Percentiles rank a stretch among this genome's conserved stretches.
phyloP scores from a whole-genome alignment of 2,329 filamentous ascomycete genomes.

The Coniochaeta prunicola region DNA sequence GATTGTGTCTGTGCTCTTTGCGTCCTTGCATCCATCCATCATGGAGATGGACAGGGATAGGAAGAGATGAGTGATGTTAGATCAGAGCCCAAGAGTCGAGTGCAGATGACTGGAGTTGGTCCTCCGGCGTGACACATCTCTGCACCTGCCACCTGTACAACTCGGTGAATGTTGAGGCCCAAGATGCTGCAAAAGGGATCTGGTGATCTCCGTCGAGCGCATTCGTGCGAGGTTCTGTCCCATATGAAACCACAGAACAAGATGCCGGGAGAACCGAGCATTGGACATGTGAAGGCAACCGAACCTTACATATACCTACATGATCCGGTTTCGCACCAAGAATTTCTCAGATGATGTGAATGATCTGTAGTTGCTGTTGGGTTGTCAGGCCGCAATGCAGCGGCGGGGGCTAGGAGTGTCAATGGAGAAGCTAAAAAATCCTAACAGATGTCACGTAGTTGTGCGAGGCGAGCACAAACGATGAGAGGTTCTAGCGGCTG shows the following conservation, averaged over 20 bases:
- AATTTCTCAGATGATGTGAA: not conserved
- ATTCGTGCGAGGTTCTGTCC: not conserved
- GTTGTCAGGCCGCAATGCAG: not conserved
- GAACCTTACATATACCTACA: not conserved
- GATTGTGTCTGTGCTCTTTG: not conserved
- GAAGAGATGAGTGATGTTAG: not conserved
- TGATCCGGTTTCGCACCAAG: not conserved
- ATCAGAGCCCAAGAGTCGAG: not conserved
- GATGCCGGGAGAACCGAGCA: not conserved
- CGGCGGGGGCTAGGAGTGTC: not conserved
- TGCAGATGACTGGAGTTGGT: not conserved
- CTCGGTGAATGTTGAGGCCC: not conserved
- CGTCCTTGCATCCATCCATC: not conserved
- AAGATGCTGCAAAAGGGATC: not conserved
- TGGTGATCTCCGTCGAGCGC: not conserved
- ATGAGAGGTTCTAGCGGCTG: too few relatives aligned
- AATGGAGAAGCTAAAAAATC: not conserved
- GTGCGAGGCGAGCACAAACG: not conserved
- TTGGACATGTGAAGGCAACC: not conserved
- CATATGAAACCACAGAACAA: not conserved
- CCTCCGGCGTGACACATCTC: not conserved
- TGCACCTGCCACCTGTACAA: not conserved
- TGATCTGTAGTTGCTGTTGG: not conserved
- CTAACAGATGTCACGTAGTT: not conserved
- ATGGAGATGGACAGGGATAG: not conserved